A percentile compares a stretch with the other conserved stretches of the same genome.
These are phyloP conservation scores for Solanum sejunctum DNA, from an alignment of 257 asterid genomes.

Conservation along the genomic window DNA sequence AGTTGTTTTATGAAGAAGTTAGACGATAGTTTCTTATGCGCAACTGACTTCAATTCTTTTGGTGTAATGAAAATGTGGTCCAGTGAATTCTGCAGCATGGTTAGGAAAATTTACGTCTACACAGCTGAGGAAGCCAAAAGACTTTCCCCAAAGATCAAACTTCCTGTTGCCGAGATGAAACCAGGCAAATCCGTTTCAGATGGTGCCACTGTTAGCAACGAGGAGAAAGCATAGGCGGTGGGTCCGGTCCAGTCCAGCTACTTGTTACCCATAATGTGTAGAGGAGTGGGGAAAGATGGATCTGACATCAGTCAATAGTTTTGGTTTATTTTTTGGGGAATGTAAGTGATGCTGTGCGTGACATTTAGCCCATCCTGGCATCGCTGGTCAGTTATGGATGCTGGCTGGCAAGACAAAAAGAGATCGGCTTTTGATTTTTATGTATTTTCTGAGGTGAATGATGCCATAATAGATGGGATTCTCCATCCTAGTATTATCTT, in stretches of 20 bases:
- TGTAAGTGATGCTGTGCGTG: conserved; percentile 1
- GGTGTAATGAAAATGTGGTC: conserved; percentile 1
- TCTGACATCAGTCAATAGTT: conserved; percentile 14
- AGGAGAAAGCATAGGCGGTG: conserved; percentile 52
- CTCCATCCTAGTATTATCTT: conserved; percentile 14
- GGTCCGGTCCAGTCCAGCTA: conserved; percentile 22
- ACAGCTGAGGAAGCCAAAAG: conserved; percentile 77
- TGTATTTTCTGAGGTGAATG: conserved; percentile 9
- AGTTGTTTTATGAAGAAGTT: not conserved
- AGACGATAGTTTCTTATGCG: not conserved
- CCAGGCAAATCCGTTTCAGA: conserved; percentile 32
- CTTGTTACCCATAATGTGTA: conserved; percentile 10
- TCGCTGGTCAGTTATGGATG: conserved; percentile 9
- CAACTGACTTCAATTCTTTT: not conserved
- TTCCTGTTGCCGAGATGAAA: conserved; percentile 36
- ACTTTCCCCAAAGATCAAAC: conserved; percentile 76
- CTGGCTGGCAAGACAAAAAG: conserved; percentile 10
- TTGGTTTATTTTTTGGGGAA: conserved; percentile 10
- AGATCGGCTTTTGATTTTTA: conserved; percentile 5
- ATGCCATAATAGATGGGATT: conserved; percentile 14
- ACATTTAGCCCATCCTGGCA: conserved; percentile 10
- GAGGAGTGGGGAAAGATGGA: conserved; percentile 14
- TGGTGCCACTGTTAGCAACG: conserved; percentile 34
- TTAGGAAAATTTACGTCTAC: conserved; percentile 66
- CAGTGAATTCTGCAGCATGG: conserved; percentile 96